Evolutionary conservation across 2,329 filamentous ascomycete genomes (phyloP).

Genomic region (Penicillium sp.): DNA sequence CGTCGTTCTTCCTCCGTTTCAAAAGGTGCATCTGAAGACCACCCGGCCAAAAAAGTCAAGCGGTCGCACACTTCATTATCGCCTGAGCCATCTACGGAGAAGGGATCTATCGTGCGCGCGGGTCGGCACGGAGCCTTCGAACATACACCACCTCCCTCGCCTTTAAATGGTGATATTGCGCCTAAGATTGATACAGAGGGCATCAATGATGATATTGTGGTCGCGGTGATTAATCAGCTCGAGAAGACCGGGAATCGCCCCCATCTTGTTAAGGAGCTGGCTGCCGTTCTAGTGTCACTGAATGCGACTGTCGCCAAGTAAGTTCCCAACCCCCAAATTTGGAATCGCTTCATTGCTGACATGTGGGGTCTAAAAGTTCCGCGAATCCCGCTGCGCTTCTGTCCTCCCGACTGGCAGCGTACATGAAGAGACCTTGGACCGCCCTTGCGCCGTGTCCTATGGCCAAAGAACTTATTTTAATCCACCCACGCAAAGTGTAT

Average conservation of each 20-base stretch:
- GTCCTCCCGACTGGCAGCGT: conserved; percentile 84
- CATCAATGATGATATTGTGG: conserved; percentile 94
- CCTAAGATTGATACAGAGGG: conserved; percentile 72
- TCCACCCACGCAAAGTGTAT: conserved; percentile 92
- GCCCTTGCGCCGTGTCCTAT: conserved; percentile 78
- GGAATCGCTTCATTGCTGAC: conserved; percentile 15
- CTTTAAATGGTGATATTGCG: conserved; percentile 51
- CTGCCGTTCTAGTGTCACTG: conserved; percentile 71
- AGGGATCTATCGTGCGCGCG: conserved; percentile 22
- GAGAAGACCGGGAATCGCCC: conserved; percentile 89
- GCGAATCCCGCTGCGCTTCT: conserved; percentile 95
- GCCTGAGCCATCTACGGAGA: conserved; percentile 37
- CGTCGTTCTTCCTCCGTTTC: conserved; percentile 63
- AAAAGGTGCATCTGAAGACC: conserved; percentile 58
- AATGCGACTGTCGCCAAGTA: conserved; percentile 90
- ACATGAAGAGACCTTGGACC: conserved; percentile 84
- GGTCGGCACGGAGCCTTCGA: conserved; percentile 57
- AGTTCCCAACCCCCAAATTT: conserved; percentile 41
- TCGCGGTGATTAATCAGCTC: conserved; percentile 83
- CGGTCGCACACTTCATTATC: conserved; percentile 64
- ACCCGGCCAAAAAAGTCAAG: conserved; percentile 70
- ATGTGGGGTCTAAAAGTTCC: conserved; percentile 61
- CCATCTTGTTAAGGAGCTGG: conserved; percentile 91
- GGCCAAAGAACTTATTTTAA: conserved; percentile 87
- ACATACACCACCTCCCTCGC: conserved; percentile 79